These are phyloP conservation scores for Fagus sylvatica DNA, from an alignment of 306 rosid genomes.

Conservation along the genomic window DNA sequence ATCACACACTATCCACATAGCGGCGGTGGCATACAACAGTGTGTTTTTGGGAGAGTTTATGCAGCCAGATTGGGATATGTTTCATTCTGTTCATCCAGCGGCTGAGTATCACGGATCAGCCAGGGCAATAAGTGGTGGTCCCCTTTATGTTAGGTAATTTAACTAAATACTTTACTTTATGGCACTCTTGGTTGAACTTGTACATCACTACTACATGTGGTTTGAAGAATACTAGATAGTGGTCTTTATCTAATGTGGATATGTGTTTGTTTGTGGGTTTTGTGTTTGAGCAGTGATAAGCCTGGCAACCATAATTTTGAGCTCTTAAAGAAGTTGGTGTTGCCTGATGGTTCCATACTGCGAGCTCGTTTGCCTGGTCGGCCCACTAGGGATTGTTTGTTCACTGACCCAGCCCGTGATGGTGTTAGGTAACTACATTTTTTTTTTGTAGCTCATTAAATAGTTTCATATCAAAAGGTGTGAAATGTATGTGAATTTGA, in stretches of 20 bases:
- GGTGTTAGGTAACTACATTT: slow-evolving; percentile 42
- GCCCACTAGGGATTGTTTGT: slow-evolving; percentile 84
- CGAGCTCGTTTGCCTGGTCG: slow-evolving; percentile 84
- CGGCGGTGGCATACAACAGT: slow-evolving; percentile 81
- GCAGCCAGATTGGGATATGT: slow-evolving; percentile 98
- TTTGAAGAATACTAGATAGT: no score
- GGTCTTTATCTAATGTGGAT: no score
- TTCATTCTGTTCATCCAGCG: slow-evolving; percentile 80
- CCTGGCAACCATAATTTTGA: slow-evolving; percentile 84
- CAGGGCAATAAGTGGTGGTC: slow-evolving; percentile 92
- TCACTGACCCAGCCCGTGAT: slow-evolving; percentile 81
- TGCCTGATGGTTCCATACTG: slow-evolving; percentile 81
- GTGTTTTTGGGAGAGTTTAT: slow-evolving; percentile 91
- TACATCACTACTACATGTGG: neutral
- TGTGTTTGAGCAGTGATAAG: slow-evolving; percentile 52
- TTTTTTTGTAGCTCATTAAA: neutral
- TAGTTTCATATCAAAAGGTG: no score
- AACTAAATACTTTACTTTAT: no score
- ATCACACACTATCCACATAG: slow-evolving; percentile 88
- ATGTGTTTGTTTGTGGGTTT: neutral
- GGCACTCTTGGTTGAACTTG: no score
- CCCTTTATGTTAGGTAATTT: slow-evolving; percentile 65
- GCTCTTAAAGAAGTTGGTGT: slow-evolving; percentile 63
- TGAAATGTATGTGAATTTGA: no score
- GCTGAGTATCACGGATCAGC: slow-evolving; percentile 93